A percentile compares a stretch with the other conserved stretches of the same genome.
These are phyloP conservation scores for Rosa chinensis DNA, from an alignment of 306 rosid species.

Conservation along the genomic window DNA sequence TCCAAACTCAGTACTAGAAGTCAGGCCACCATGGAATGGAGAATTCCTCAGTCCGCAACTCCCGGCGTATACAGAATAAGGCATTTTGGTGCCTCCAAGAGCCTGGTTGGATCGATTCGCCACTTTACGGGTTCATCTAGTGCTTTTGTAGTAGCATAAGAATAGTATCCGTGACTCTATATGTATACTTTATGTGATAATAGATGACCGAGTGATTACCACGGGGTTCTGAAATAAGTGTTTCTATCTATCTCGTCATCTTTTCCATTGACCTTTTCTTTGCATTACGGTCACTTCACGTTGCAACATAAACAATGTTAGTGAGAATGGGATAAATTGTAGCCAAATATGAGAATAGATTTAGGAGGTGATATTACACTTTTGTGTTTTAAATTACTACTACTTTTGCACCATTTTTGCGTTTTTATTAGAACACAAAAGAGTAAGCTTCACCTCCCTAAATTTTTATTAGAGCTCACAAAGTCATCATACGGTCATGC, in stretches of 20 bases:
- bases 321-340: neutral
- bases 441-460: no score
- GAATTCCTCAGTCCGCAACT: slow-evolving; percentile 53
- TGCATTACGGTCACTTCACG: neutral
- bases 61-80: slow-evolving; percentile 72
- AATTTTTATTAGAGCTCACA: no score
- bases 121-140: slow-evolving; percentile 87
- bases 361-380: no score
- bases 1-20: slow-evolving; percentile 57
- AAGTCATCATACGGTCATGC: no score
- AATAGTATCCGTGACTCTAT: neutral
- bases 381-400: no score
- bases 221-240: neutral
- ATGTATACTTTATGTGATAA: neutral
- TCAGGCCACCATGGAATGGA: slow-evolving; percentile 85
- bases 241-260: neutral
- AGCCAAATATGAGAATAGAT: no score
- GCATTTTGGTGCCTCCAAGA: slow-evolving; percentile 88
- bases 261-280: no score
- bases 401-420: no score
- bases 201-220: neutral
- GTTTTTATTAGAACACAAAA: no score
- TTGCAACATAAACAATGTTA: neutral
- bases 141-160: slow-evolving; percentile 67
- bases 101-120: slow-evolving; percentile 54